Conservation (phyloP, 2,329 filamentous ascomycete genomes). For the Lizonia empirigonia region DNA sequence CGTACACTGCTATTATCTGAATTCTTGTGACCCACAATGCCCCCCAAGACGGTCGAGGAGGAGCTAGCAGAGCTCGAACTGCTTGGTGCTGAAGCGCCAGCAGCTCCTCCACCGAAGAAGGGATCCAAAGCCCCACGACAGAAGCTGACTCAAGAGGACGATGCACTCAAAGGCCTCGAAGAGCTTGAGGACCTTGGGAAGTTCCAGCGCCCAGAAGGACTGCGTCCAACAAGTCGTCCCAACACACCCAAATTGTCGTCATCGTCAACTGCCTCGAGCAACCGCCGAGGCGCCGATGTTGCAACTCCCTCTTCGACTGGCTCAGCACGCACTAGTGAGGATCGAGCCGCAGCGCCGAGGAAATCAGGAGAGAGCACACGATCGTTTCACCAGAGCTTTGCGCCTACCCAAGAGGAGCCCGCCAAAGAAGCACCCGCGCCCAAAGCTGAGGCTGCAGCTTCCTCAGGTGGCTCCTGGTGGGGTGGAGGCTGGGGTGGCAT, state of each 20-base stretch:
- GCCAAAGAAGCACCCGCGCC: conserved; percentile 57
- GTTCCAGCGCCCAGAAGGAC: conserved; percentile 61
- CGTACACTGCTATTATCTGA: conserved; percentile 1
- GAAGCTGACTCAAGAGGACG: conserved; percentile 59
- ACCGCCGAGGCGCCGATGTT: conserved; percentile 42
- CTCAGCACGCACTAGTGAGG: conserved; percentile 60
- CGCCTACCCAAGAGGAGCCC: conserved; percentile 61
- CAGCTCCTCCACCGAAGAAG: conserved; percentile 51
- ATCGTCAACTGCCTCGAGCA: conserved; percentile 51
- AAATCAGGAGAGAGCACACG: conserved; percentile 80
- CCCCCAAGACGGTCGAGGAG: conserved; percentile 53
- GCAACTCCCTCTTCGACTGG: conserved; percentile 48
- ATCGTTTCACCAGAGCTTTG: conserved; percentile 73
- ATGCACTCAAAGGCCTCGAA: conserved; percentile 87
- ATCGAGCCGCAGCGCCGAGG: conserved; percentile 61
- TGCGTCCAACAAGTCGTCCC: conserved; percentile 68
- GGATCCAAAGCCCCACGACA: conserved; percentile 51
- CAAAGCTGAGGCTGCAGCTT: conserved; percentile 50
- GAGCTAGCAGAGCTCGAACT: conserved; percentile 53
- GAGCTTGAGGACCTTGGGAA: conserved; percentile 63
- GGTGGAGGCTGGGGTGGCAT: conserved; percentile 77
- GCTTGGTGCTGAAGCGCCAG: conserved; percentile 41
- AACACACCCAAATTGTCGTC: conserved; percentile 75
- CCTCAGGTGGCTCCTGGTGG: conserved; percentile 59
- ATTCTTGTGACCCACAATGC: conserved; percentile 30